These are phyloP conservation scores for Trypanosoma theileri DNA, from an alignment of 208 protist species.

Conservation along the genomic window DNA sequence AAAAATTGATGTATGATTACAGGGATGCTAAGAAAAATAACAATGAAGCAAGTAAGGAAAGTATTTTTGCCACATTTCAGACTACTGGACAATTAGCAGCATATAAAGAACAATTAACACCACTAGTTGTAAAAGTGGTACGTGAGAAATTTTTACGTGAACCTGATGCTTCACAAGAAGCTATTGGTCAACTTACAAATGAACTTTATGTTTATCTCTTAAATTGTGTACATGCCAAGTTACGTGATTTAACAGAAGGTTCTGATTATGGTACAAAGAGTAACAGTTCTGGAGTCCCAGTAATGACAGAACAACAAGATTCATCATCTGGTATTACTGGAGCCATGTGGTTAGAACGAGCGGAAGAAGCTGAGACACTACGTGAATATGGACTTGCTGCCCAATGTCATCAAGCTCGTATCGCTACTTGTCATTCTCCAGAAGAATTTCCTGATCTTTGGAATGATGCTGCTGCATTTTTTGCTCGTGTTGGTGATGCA, in stretches of 20 bases:
- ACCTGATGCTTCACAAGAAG: slow-evolving; percentile 32
- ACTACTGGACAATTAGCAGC: slow-evolving; percentile 65
- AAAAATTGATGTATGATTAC: slow-evolving; percentile 33
- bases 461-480: slow-evolving; percentile 79
- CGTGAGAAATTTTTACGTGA: slow-evolving; percentile 58
- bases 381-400: slow-evolving; percentile 59
- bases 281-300: not conserved
- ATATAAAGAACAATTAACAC: slow-evolving; percentile 75
- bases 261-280: not conserved
- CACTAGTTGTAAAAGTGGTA: slow-evolving; percentile 62
- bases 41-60: slow-evolving; percentile 22
- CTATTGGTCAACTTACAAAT: slow-evolving; percentile 66
- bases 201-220: slow-evolving; percentile 90
- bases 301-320: not conserved
- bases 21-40: slow-evolving; percentile 9
- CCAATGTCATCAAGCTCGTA: slow-evolving; percentile 76
- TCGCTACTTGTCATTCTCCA: slow-evolving; percentile 36
- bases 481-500: slow-evolving; percentile 69
- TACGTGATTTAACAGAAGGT: slow-evolving; percentile 38
- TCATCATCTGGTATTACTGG: not conserved
- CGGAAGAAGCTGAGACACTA: slow-evolving; percentile 77
- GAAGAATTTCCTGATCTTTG: slow-evolving; percentile 41
- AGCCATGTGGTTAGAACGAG: slow-evolving; percentile 57
- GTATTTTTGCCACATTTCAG: slow-evolving; percentile 67
- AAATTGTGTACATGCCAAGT: slow-evolving; percentile 72